Evolutionary conservation across 1,284 basidiomycete genomes (phyloP).

Genomic region (Ustilago trichophora): DNA sequence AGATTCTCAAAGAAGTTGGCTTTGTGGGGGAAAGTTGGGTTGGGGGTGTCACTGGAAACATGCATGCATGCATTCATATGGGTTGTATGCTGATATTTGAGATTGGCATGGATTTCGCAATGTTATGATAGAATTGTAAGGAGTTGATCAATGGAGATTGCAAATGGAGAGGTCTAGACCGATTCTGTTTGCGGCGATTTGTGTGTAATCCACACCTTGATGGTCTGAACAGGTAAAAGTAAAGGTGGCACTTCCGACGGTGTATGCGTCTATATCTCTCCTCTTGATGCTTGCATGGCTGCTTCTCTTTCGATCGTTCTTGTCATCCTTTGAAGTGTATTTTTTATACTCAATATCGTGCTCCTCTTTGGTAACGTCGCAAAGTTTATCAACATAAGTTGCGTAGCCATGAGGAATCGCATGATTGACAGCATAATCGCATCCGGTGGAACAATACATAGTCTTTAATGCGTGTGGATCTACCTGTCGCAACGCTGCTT

Average conservation of each 20-base stretch:
- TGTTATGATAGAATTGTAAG: too few relatives aligned
- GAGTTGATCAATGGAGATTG: too few relatives aligned
- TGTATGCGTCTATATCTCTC: conserved; percentile 36
- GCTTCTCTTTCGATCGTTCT: not conserved
- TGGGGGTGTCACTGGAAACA: too few relatives aligned
- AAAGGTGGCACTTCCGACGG: conserved; percentile 19
- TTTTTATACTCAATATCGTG: conserved; percentile 14
- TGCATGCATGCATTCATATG: too few relatives aligned
- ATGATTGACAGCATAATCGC: conserved; percentile 25
- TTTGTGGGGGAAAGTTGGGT: too few relatives aligned
- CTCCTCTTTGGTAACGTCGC: conserved; percentile 27
- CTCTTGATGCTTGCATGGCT: too few relatives aligned
- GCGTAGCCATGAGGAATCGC: conserved; percentile 1
- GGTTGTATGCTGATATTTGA: too few relatives aligned
- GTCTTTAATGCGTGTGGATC: conserved; percentile 15
- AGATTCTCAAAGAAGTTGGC: too few relatives aligned
- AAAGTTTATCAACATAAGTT: conserved; percentile 14
- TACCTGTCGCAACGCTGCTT: conserved; percentile 30
- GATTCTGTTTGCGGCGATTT: conserved; percentile 25
- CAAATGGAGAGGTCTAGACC: conserved; percentile 35
- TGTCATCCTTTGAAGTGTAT: conserved; percentile 16
- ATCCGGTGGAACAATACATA: conserved; percentile 28
- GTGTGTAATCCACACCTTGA: conserved; percentile 11
- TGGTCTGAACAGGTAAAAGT: conserved; percentile 19
- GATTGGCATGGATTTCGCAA: too few relatives aligned